A percentile compares a stretch with the other conserved stretches of the same genome.
Conservation (phyloP, 345 rosid species). For the Corchorus capsularis region DNA sequence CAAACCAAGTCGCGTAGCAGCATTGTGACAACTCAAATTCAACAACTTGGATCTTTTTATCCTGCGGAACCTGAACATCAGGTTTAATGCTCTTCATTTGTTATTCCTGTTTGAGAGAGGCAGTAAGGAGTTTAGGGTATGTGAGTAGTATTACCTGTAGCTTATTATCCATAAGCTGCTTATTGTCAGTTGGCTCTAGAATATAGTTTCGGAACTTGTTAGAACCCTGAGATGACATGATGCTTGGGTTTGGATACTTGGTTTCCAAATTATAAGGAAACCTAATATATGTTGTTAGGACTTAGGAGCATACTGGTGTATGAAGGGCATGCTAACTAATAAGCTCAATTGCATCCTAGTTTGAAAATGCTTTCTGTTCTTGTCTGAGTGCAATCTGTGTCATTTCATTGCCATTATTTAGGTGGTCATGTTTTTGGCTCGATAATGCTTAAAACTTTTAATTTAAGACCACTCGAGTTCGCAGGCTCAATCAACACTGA, state of each 20-base stretch:
- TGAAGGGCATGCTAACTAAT: neutral
- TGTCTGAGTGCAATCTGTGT: neutral
- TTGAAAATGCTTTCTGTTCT: neutral
- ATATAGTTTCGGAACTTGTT: neutral
- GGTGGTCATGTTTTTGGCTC: neutral
- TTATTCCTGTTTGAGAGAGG: neutral
- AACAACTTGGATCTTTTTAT: slow-evolving; percentile 62
- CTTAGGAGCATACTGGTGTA: neutral
- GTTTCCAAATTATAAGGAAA: too few relatives aligned
- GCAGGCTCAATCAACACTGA: neutral
- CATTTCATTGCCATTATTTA: neutral
- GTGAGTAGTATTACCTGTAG: neutral
- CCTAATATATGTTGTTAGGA: neutral
- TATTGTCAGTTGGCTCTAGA: neutral
- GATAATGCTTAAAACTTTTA: neutral
- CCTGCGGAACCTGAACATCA: slow-evolving; percentile 96
- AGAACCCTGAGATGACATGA: neutral
- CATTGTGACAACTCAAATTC: slow-evolving; percentile 83
- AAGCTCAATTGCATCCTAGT: neutral
- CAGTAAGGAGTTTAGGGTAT: neutral
- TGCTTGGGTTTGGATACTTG: neutral
- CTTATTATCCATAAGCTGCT: neutral
- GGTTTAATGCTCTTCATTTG: slow-evolving; percentile 36
- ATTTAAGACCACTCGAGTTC: neutral
- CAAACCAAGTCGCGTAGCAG: slow-evolving; percentile 71